Evolutionary conservation across 306 rosid genomes (phyloP), one percentile per base, ranked within the genome.

Genomic region (Mucuna pruriens): DNA sequence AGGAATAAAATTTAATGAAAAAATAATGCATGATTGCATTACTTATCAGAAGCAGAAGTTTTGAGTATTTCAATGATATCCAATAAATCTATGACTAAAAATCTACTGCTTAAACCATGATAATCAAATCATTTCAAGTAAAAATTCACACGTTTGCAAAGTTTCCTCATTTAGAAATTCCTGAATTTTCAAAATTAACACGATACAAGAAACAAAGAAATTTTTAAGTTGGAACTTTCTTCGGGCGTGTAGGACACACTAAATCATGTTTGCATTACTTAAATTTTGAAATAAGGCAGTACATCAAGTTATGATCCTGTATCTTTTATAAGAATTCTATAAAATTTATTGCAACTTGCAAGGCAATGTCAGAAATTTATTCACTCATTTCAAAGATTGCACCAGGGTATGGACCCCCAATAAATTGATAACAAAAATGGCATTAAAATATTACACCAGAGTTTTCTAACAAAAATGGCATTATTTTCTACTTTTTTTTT

Each of bases 301-400:
- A 11, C 46, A 36, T 64, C 8, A n/a, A 11, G 13, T 22, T 60
- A 26, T 26, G 66, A 60, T 60, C 8, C 33, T 25, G 33, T 11
- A 61, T 15, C 22, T 31, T 31, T 60, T 61, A 7, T 31, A 15
- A 29, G 40, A 29, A 33, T 63, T 63, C 13, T 63, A 63, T 63
- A 63, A n/a, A 61, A 26, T 26, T 40, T 61, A 57, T 12, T 57
- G 33, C 63, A 57, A 57, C 38, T 61, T 61, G 44, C 39, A 60
- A 60, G 67, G 20, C 16, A 23, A 69, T 44, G 10, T 69, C 74
- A 70, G 4, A 46, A 15, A 13, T 16, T 70, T 29, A 8, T 45
- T 64, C 63, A 23, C n/a, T 68, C 54, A 42, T 68, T 40, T 45
- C 58, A 70, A 70, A 70, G 23, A 70, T 25, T 12, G 38, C 19